Conservation (phyloP, 78 protist species). For the Dictyostelium firmibasis region DNA sequence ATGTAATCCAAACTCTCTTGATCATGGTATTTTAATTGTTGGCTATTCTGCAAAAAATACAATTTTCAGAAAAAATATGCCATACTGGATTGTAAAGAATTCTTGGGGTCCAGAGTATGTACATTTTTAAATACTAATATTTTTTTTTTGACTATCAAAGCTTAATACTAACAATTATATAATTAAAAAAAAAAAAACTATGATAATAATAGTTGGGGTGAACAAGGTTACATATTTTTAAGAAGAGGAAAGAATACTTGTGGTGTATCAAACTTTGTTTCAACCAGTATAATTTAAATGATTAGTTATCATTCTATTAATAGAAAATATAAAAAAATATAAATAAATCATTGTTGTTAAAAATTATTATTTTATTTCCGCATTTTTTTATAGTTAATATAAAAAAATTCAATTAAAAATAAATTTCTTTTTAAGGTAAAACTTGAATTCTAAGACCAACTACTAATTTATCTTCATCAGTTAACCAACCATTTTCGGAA, state of each 20-base stretch:
- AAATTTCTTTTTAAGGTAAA: too few relatives aligned
- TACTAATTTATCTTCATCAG: neutral
- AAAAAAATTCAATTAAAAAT: too few relatives aligned
- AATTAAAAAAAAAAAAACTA: constrained; percentile 16
- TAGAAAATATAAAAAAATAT: too few relatives aligned
- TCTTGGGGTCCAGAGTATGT: constrained; percentile 44
- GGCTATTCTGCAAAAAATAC: constrained; percentile 64
- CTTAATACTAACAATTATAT: too few relatives aligned
- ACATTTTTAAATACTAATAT: constrained; percentile 66
- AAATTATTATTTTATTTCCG: too few relatives aligned
- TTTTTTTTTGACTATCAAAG: too few relatives aligned
- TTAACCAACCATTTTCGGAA: neutral
- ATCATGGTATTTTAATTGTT: constrained; percentile 92
- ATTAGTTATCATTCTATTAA: too few relatives aligned
- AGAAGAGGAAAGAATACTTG: neutral
- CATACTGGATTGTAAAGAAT: constrained; percentile 93
- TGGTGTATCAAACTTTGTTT: constrained; percentile 15
- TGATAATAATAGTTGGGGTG: neutral
- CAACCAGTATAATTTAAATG: neutral
- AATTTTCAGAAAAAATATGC: neutral
- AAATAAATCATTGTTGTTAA: too few relatives aligned
- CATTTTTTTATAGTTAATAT: too few relatives aligned
- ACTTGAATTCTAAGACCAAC: neutral
- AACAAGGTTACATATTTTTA: constrained; percentile 5
- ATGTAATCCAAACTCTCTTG: constrained; percentile 68